These are phyloP conservation scores for Torulaspora globosa DNA, from an alignment of 1,139 yeast species.

Conservation along the genomic window DNA sequence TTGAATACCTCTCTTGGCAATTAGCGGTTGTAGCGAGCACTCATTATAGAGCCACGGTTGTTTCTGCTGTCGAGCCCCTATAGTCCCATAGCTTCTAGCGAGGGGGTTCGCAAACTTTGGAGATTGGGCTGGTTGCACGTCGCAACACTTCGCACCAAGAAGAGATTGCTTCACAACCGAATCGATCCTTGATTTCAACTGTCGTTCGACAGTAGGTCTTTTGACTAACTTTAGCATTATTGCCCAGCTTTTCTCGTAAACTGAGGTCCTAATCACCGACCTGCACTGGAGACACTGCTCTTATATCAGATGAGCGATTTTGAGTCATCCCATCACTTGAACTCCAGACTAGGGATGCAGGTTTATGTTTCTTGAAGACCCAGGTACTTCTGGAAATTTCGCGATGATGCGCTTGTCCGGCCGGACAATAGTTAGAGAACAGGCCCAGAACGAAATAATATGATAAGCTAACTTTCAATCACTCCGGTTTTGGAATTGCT, in stretches of 20 bases:
- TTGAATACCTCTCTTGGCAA: slow-evolving; percentile 23
- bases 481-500: slow-evolving; percentile 8
- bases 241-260: background rate
- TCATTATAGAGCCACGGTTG: background rate
- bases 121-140: background rate
- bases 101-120: background rate
- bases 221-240: slow-evolving; percentile 11
- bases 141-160: background rate
- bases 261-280: background rate
- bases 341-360: slow-evolving; percentile 2
- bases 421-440: background rate
- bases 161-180: slow-evolving; percentile 1
- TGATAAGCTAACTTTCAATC: background rate
- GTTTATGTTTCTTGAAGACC: slow-evolving; percentile 1
- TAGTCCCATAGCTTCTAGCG: background rate
- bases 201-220: slow-evolving; percentile 13
- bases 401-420: slow-evolving; percentile 1
- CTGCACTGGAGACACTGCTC: background rate
- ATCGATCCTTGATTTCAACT: slow-evolving; percentile 7
- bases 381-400: slow-evolving; percentile 13
- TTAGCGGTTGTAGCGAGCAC: background rate
- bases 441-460: background rate
- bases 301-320: slow-evolving; percentile 11
- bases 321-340: background rate
- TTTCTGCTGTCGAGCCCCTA: background rate